phyloP scores from a whole-genome alignment of 495 filamentous ascomycete genomes.

The Penicillium antarcticum region DNA sequence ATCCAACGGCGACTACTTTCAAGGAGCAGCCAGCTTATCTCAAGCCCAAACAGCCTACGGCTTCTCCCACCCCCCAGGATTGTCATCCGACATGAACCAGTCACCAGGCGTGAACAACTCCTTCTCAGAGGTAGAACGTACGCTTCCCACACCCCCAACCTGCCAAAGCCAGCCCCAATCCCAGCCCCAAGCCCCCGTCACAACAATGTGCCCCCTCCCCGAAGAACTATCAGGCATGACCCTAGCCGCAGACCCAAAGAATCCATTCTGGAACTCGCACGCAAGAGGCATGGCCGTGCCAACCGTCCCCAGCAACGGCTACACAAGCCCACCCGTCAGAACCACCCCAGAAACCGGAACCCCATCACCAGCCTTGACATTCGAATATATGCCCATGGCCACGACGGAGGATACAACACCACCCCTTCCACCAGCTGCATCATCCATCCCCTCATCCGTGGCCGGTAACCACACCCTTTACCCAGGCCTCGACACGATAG shows the following conservation, averaged over 20 bases:
- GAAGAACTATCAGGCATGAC: slow-evolving; percentile 15
- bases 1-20: slow-evolving; percentile 21
- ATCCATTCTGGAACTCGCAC: slow-evolving; percentile 13
- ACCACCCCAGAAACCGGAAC: slow-evolving; percentile 6
- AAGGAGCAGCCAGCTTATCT: slow-evolving; percentile 10
- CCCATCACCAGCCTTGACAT: slow-evolving; percentile 29
- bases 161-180: slow-evolving; percentile 16
- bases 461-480: slow-evolving; percentile 11
- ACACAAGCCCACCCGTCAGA: slow-evolving; percentile 18
- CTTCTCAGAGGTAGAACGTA: slow-evolving; percentile 32
- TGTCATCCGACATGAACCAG: slow-evolving; percentile 20
- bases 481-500: slow-evolving; percentile 15
- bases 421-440: slow-evolving; percentile 2
- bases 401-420: slow-evolving; percentile 11
- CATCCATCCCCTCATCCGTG: slow-evolving; percentile 11
- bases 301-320: slow-evolving; percentile 13
- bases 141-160: slow-evolving; percentile 34
- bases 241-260: slow-evolving; percentile 12
- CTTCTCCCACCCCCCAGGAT: slow-evolving; percentile 28
- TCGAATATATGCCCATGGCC: slow-evolving; percentile 27
- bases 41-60: slow-evolving; percentile 22
- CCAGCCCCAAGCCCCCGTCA: slow-evolving; percentile 1
- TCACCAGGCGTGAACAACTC: slow-evolving; percentile 13
- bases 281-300: slow-evolving; percentile 3
- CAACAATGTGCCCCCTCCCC: slow-evolving; percentile 1